A percentile compares a stretch with the other conserved stretches of the same genome.
Evolutionary conservation across 345 rosid genomes (phyloP).

Genomic region (Cochlearia excelsa): DNA sequence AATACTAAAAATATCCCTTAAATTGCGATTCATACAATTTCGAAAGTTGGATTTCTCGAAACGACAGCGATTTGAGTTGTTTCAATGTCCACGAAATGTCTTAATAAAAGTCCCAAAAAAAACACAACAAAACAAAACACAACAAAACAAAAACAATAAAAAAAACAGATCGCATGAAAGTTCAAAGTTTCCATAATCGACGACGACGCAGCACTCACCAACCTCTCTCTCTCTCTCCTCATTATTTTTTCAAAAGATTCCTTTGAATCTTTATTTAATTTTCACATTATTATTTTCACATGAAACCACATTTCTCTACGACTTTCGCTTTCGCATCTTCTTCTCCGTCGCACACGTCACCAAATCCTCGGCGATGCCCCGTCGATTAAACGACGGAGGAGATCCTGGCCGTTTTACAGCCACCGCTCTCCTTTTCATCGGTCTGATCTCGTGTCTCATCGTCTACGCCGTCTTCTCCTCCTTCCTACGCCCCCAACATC

Average conservation of each 20-base stretch:
- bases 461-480: conserved; percentile 67
- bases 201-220: conserved; percentile 36
- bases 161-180: conserved; percentile 27
- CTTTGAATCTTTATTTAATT: neutral
- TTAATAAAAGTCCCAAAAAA: too few species aligned
- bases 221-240: conserved; percentile 24
- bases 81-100: too few species aligned
- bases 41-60: too few species aligned
- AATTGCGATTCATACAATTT: too few species aligned
- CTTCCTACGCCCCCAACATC: conserved; percentile 38
- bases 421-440: conserved; percentile 48
- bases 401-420: conserved; percentile 59
- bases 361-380: conserved; percentile 51
- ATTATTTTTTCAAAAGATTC: conserved; percentile 25
- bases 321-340: conserved; percentile 27
- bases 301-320: conserved; percentile 23
- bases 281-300: conserved; percentile 5
- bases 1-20: too few species aligned
- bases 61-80: too few species aligned
- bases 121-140: too few species aligned
- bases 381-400: conserved; percentile 49
- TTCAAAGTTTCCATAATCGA: conserved; percentile 27
- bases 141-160: neutral
- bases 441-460: conserved; percentile 54
- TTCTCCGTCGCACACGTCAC: conserved; percentile 11